Evolutionary conservation across 345 rosid species (phyloP).

Genomic region (Turnera subulata): DNA sequence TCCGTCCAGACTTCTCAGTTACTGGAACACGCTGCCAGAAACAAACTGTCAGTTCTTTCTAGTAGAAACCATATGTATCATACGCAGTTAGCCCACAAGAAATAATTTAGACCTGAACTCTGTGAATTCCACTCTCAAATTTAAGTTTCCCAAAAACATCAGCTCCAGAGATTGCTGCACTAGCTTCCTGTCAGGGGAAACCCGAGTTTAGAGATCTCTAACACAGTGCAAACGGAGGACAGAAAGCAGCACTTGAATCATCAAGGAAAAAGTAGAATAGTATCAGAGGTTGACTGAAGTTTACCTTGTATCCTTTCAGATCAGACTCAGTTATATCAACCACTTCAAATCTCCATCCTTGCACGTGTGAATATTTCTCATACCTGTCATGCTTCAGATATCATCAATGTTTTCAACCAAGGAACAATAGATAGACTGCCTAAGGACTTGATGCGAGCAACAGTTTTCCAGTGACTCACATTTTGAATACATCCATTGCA

Average conservation of each 20-base stretch:
- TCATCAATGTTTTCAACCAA: neutral
- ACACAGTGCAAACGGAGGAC: slow-evolving; percentile 10
- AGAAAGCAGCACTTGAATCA: neutral
- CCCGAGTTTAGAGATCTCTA: slow-evolving; percentile 14
- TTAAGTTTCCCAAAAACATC: slow-evolving; percentile 87
- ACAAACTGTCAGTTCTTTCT: slow-evolving; percentile 19
- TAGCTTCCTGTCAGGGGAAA: slow-evolving; percentile 69
- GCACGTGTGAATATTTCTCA: slow-evolving; percentile 85
- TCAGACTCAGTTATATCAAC: slow-evolving; percentile 76
- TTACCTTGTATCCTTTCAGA: slow-evolving; percentile 85
- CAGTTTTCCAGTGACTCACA: slow-evolving; percentile 44
- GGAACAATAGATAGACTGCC: neutral
- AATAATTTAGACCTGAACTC: slow-evolving; percentile 70
- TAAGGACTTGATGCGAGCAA: neutral
- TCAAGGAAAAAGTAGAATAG: too few relatives aligned
- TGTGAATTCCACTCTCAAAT: slow-evolving; percentile 97
- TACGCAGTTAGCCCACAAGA: neutral
- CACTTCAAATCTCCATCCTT: slow-evolving; percentile 85
- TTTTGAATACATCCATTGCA: slow-evolving; percentile 85
- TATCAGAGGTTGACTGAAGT: neutral
- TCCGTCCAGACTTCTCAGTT: slow-evolving; percentile 87
- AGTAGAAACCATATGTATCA: slow-evolving; percentile 1
- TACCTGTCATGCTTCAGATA: slow-evolving; percentile 49
- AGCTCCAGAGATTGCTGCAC: slow-evolving; percentile 80
- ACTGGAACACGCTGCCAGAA: slow-evolving; percentile 87